phyloP scores from a whole-genome alignment of 495 filamentous ascomycete species.

The Letharia lupina region DNA sequence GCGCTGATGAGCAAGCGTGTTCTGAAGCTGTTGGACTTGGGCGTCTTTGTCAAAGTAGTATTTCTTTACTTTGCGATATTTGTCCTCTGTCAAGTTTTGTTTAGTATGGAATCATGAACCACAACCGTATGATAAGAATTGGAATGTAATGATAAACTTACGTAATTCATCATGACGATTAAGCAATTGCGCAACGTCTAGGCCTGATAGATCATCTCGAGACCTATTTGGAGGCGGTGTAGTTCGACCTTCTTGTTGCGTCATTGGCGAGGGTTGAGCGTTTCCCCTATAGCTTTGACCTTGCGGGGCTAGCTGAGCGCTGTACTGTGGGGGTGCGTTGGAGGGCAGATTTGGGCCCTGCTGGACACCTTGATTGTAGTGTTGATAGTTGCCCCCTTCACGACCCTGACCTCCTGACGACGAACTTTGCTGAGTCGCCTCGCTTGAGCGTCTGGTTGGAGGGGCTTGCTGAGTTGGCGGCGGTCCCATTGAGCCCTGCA shows the following conservation, averaged over 20 bases:
- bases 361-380: slow-evolving; percentile 23
- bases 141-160: slow-evolving; percentile 35
- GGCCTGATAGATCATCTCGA: slow-evolving; percentile 46
- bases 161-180: slow-evolving; percentile 55
- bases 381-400: slow-evolving; percentile 23
- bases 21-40: slow-evolving; percentile 92
- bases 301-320: slow-evolving; percentile 23
- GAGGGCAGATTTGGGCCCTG: slow-evolving; percentile 16
- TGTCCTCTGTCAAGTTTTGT: slow-evolving; percentile 53
- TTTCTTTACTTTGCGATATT: slow-evolving; percentile 96
- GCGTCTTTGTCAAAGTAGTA: slow-evolving; percentile 94
- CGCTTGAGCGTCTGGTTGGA: slow-evolving; percentile 19
- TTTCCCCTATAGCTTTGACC: slow-evolving; percentile 19
- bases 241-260: slow-evolving; percentile 44
- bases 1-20: slow-evolving; percentile 89
- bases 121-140: slow-evolving; percentile 7
- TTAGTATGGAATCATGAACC: slow-evolving; percentile 19
- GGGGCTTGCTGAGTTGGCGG: slow-evolving; percentile 21
- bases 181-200: slow-evolving; percentile 38
- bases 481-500: slow-evolving; percentile 24
- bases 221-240: slow-evolving; percentile 50
- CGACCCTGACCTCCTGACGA: slow-evolving; percentile 14
- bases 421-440: slow-evolving; percentile 21
- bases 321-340: slow-evolving; percentile 22
- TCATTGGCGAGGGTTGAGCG: slow-evolving; percentile 20